A percentile compares a stretch with the other conserved stretches of the same genome.
phyloP scores from a whole-genome alignment of 805 yeast genomes.

The Starmerella apis region DNA sequence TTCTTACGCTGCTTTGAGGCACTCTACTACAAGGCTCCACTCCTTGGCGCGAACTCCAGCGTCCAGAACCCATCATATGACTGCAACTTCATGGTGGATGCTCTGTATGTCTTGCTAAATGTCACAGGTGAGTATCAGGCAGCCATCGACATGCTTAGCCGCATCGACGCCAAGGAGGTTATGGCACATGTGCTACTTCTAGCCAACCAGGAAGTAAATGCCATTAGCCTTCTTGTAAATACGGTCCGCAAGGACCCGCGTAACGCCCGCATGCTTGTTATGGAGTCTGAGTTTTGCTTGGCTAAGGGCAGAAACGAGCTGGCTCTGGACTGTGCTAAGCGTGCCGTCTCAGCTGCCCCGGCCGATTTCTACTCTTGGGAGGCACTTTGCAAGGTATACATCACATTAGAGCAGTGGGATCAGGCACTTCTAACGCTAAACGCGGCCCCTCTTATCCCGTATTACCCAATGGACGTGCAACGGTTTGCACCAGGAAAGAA shows the following conservation, averaged over 20 bases:
- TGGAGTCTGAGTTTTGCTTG: slow-evolving; percentile 56
- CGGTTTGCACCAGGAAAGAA: slow-evolving; percentile 38
- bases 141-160: slow-evolving; percentile 49
- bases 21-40: slow-evolving; percentile 56
- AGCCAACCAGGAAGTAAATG: slow-evolving; percentile 40
- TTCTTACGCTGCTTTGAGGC: slow-evolving; percentile 58
- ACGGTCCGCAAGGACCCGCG: slow-evolving; percentile 39
- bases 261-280: slow-evolving; percentile 46
- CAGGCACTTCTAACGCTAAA: slow-evolving; percentile 60
- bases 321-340: slow-evolving; percentile 50
- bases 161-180: slow-evolving; percentile 45
- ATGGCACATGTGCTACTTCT: slow-evolving; percentile 36
- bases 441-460: slow-evolving; percentile 59
- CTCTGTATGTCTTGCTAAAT: slow-evolving; percentile 52
- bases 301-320: slow-evolving; percentile 42
- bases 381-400: slow-evolving; percentile 48
- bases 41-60: slow-evolving; percentile 56
- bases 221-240: slow-evolving; percentile 38
- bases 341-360: slow-evolving; percentile 59
- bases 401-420: slow-evolving; percentile 44
- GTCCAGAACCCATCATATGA: slow-evolving; percentile 56
- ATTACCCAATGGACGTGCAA: slow-evolving; percentile 39
- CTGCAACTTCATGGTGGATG: slow-evolving; percentile 64
- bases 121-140: slow-evolving; percentile 54
- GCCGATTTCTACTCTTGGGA: slow-evolving; percentile 69